Evolutionary conservation across 306 rosid species (phyloP).

Genomic region (Abrus pulchellus): DNA sequence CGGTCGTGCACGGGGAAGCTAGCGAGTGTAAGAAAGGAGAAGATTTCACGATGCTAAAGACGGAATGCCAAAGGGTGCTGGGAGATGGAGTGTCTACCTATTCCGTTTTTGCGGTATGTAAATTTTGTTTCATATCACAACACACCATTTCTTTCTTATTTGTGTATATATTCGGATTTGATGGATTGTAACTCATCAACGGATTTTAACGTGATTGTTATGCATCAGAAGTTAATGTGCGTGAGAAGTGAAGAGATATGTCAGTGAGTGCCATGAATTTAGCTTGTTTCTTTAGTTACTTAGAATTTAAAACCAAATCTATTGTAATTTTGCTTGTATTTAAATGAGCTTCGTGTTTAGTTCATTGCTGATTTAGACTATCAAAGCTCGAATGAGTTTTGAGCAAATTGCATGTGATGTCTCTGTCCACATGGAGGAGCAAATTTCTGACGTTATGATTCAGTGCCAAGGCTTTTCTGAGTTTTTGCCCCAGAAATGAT

Average conservation of each 20-base stretch:
- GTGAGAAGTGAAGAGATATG: conserved; percentile 23
- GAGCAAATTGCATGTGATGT: conserved; percentile 10
- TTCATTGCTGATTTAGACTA: neutral
- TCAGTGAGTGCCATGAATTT: conserved; percentile 8
- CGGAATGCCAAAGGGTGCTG: conserved; percentile 87
- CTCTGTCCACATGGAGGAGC: neutral
- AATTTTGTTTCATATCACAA: neutral
- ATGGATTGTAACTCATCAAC: neutral
- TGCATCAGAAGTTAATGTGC: conserved; percentile 34
- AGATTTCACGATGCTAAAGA: conserved; percentile 81
- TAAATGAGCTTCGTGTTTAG: neutral
- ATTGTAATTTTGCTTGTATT: conserved; percentile 13
- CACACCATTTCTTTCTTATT: neutral
- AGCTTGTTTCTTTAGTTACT: conserved; percentile 18
- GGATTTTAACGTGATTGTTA: conserved; percentile 3
- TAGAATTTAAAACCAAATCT: neutral
- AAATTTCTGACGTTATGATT: conserved; percentile 4
- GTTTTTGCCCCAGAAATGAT: neutral
- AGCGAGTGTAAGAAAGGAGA: conserved; percentile 95
- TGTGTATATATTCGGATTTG: neutral
- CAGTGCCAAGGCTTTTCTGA: neutral
- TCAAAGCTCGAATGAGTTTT: neutral
- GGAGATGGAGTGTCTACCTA: conserved; percentile 92
- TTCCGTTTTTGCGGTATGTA: conserved; percentile 92
- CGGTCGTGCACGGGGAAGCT: conserved; percentile 71